Conservation (phyloP, 2,329 filamentous ascomycete species). For the Stagonosporopsis chrysanthemi region DNA sequence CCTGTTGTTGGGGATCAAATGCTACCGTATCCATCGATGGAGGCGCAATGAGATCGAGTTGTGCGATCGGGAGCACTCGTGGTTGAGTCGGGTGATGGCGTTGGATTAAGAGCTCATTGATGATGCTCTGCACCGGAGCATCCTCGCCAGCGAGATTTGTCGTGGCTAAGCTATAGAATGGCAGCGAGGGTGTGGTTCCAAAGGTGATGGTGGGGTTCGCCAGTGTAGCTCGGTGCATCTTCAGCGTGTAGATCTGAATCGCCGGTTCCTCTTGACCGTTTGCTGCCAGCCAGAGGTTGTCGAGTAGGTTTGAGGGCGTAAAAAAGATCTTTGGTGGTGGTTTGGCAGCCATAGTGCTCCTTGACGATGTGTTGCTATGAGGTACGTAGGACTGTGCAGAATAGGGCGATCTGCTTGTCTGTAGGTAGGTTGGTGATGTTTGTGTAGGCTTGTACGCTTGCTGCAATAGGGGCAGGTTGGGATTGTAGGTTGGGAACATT, state of each 20-base stretch:
- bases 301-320: slow-evolving; percentile 66
- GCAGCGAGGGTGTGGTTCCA: slow-evolving; percentile 72
- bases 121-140: slow-evolving; percentile 56
- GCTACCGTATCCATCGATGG: slow-evolving; percentile 40
- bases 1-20: slow-evolving; percentile 43
- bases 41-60: slow-evolving; percentile 49
- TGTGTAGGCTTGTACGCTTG: slow-evolving; percentile 76
- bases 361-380: slow-evolving; percentile 45
- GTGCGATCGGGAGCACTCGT: slow-evolving; percentile 50
- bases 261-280: slow-evolving; percentile 67
- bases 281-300: slow-evolving; percentile 71
- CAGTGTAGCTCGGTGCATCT: slow-evolving; percentile 55
- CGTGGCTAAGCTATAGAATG: slow-evolving; percentile 73
- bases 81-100: slow-evolving; percentile 51
- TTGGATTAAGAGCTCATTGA: slow-evolving; percentile 49
- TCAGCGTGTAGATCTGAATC: slow-evolving; percentile 48
- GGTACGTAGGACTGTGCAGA: slow-evolving; percentile 58
- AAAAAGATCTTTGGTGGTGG: slow-evolving; percentile 46
- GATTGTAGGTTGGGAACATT: slow-evolving; percentile 80
- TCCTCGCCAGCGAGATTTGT: slow-evolving; percentile 60
- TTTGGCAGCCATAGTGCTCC: slow-evolving; percentile 26
- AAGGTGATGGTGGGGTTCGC: slow-evolving; percentile 61
- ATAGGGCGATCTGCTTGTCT: slow-evolving; percentile 72
- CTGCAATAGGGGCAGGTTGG: slow-evolving; percentile 68
- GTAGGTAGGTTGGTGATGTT: slow-evolving; percentile 68